A percentile compares a stretch with the other conserved stretches of the same genome.
phyloP scores from a whole-genome alignment of 129 eudicot species.

The Lactuca saligna region DNA sequence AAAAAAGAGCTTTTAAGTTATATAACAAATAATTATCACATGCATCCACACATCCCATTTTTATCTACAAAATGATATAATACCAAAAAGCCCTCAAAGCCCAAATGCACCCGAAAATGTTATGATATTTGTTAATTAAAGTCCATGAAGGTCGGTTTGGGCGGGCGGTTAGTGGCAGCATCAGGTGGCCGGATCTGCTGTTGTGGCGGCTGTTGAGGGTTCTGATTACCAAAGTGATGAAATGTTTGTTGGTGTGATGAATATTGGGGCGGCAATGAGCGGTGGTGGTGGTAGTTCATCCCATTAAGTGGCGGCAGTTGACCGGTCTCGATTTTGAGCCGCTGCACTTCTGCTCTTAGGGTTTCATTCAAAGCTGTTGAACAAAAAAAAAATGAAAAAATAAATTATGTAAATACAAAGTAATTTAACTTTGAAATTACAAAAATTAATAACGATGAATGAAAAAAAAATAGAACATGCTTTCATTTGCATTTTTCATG shows the following conservation, averaged over 20 bases:
- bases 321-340: constrained; percentile 76
- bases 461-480: too few relatives aligned
- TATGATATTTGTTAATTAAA: constrained; percentile 40
- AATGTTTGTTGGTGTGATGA: constrained; percentile 36
- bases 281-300: constrained; percentile 44
- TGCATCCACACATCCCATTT: constrained; percentile 15
- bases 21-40: constrained; percentile 20
- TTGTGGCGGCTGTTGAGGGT: constrained; percentile 42
- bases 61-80: constrained; percentile 30
- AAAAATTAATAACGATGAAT: too few relatives aligned
- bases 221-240: constrained; percentile 38
- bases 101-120: background rate
- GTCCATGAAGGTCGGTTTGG: constrained; percentile 60
- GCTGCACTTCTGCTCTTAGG: constrained; percentile 79
- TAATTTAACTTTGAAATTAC: too few relatives aligned
- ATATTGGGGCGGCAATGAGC: constrained; percentile 48
- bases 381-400: background rate
- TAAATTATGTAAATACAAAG: too few relatives aligned
- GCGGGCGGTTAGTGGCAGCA: constrained; percentile 35
- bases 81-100: constrained; percentile 2
- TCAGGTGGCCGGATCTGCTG: constrained; percentile 53
- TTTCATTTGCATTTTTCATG: too few relatives aligned
- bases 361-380: constrained; percentile 78
- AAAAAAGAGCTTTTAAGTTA: background rate
- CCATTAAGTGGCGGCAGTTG: constrained; percentile 63